Evolutionary conservation across 306 rosid genomes (phyloP).

Genomic region (Trichosanthes truncata): DNA sequence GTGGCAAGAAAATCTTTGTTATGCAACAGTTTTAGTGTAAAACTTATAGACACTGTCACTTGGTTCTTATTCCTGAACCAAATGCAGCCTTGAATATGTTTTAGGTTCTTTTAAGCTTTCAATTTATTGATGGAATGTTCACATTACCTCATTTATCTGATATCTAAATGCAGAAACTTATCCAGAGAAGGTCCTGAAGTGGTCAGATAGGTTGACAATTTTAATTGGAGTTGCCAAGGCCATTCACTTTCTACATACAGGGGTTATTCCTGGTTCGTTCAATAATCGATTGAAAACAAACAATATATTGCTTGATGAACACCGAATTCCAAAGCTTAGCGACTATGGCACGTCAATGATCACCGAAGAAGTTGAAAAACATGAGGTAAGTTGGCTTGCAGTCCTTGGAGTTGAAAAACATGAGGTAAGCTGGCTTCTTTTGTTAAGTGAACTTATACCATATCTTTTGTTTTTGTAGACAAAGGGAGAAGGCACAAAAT

Average conservation of each 20-base stretch:
- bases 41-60: background rate
- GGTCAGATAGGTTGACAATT: conserved; percentile 79
- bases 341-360: conserved; percentile 75
- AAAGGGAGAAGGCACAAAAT: conserved; percentile 42
- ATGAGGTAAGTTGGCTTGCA: conserved; percentile 32
- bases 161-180: conserved; percentile 34
- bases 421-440: conserved; percentile 35
- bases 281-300: conserved; percentile 55
- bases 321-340: conserved; percentile 60
- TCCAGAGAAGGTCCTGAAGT: conserved; percentile 49
- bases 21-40: background rate
- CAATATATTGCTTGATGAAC: conserved; percentile 71
- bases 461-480: conserved; percentile 31
- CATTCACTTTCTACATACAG: conserved; percentile 71
- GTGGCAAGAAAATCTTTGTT: background rate
- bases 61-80: background rate
- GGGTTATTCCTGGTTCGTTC: conserved; percentile 68
- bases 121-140: conserved; percentile 5
- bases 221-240: conserved; percentile 86
- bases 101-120: background rate
- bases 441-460: conserved; percentile 12
- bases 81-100: background rate
- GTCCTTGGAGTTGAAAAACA: conserved; percentile 16
- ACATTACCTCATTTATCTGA: conserved; percentile 14
- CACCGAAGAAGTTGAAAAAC: conserved; percentile 43